phyloP scores from a whole-genome alignment of 768 basidiomycete species.

The Pisolithus tinctorius region DNA sequence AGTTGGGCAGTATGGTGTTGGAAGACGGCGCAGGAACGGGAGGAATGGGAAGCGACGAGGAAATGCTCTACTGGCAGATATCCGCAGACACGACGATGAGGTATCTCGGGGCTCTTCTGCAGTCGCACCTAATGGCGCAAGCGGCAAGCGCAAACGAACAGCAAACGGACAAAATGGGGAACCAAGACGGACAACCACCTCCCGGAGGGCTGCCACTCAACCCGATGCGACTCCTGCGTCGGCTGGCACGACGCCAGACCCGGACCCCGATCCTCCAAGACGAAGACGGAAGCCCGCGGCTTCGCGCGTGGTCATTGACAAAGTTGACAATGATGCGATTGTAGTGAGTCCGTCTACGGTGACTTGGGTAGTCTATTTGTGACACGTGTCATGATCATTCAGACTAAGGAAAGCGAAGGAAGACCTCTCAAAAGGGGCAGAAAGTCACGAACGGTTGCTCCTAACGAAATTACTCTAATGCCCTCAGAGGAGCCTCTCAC shows the following conservation, averaged over 20 bases:
- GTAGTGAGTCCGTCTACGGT: constrained; percentile 20
- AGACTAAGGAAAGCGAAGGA: constrained; percentile 23
- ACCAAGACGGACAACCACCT: constrained; percentile 26
- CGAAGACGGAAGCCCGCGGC: constrained; percentile 33
- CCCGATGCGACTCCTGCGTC: constrained; percentile 43
- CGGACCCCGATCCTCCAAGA: constrained; percentile 54
- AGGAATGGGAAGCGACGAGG: constrained; percentile 65
- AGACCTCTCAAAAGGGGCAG: constrained; percentile 27
- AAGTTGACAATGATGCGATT: constrained; percentile 25
- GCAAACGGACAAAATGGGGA: constrained; percentile 26
- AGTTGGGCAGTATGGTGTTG: constrained; percentile 57
- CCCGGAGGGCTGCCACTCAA: constrained; percentile 37
- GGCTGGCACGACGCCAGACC: constrained; percentile 50
- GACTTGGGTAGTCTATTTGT: constrained; percentile 14
- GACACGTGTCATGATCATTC: not conserved
- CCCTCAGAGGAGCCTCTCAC: constrained; percentile 20
- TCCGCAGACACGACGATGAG: constrained; percentile 64
- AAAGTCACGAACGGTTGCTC: constrained; percentile 22
- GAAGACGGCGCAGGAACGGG: constrained; percentile 54
- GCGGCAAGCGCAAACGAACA: constrained; percentile 36
- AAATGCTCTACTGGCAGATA: constrained; percentile 75
- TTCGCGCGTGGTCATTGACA: constrained; percentile 26
- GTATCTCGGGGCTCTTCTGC: constrained; percentile 21
- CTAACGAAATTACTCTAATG: constrained; percentile 19
- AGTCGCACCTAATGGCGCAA: constrained; percentile 16